Percentiles rank a stretch among this genome's conserved stretches.
These are phyloP conservation scores for Leishmania major DNA, from an alignment of 208 protist genomes.

Conservation along the genomic window DNA sequence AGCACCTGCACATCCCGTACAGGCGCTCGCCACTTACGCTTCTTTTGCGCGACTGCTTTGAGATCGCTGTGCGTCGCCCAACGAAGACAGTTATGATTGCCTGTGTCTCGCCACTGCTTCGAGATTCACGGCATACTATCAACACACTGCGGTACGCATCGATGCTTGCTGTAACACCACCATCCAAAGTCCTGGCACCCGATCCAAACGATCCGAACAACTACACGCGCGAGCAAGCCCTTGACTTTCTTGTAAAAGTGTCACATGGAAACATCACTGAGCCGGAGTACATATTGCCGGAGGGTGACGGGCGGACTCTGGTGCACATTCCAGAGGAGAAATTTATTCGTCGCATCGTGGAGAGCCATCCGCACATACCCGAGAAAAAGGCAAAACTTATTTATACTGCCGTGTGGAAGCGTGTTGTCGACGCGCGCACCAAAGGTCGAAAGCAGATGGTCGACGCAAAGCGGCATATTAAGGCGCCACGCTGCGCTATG, in stretches of 20 bases:
- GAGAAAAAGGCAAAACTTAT: constrained; percentile 90
- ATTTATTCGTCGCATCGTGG: constrained; percentile 79
- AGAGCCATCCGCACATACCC: constrained; percentile 67
- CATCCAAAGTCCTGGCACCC: constrained; percentile 66
- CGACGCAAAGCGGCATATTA: constrained; percentile 59
- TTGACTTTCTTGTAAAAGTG: constrained; percentile 66
- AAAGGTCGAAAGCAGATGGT: constrained; percentile 90
- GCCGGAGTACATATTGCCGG: constrained; percentile 78
- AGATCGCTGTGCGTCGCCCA: constrained; percentile 84
- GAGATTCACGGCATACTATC: constrained; percentile 87
- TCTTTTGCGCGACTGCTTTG: constrained; percentile 89
- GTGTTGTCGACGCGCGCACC: constrained; percentile 86
- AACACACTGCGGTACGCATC: constrained; percentile 91
- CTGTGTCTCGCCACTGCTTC: constrained; percentile 87
- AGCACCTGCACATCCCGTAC: constrained; percentile 91
- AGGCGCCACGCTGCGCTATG: constrained; percentile 68
- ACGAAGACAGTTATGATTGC: constrained; percentile 93
- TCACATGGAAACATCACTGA: constrained; percentile 64
- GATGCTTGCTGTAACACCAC: constrained; percentile 73
- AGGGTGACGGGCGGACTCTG: constrained; percentile 87
- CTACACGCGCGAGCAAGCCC: constrained; percentile 76
- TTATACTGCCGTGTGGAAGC: constrained; percentile 87
- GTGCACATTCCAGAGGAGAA: constrained; percentile 90
- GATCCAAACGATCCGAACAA: constrained; percentile 85
- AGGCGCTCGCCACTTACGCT: constrained; percentile 87